Percentiles rank a stretch among this genome's conserved stretches.
These are phyloP conservation scores for Epichloe hybrida DNA, from an alignment of 2,329 filamentous ascomycete species.

Conservation along the genomic window DNA sequence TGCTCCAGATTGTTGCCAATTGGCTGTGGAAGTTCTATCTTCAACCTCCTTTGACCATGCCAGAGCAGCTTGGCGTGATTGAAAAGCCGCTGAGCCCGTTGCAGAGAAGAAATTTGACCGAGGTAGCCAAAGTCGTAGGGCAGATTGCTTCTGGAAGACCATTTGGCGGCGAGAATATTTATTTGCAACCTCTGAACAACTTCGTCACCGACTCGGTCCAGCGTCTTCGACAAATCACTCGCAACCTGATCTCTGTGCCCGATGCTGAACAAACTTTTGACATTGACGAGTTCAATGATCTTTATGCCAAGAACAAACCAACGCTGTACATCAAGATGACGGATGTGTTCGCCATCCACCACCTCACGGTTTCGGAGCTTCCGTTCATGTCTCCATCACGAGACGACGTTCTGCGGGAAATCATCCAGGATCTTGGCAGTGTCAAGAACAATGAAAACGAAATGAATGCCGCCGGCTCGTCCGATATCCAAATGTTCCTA, in stretches of 20 bases:
- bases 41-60: constrained; percentile 74
- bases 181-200: constrained; percentile 85
- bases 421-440: constrained; percentile 85
- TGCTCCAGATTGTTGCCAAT: constrained; percentile 73
- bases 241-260: constrained; percentile 65
- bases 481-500: constrained; percentile 81
- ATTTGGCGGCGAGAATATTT: constrained; percentile 90
- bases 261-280: constrained; percentile 88
- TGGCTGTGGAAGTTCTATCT: constrained; percentile 96
- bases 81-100: constrained; percentile 80
- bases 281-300: constrained; percentile 96
- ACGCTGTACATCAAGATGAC: constrained; percentile 99
- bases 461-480: constrained; percentile 71
- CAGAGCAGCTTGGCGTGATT: constrained; percentile 85
- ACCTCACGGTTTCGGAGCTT: constrained; percentile 69
- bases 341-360: constrained; percentile 94
- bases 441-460: constrained; percentile 95
- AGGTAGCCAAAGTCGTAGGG: constrained; percentile 81
- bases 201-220: constrained; percentile 80
- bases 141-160: constrained; percentile 80
- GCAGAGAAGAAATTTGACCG: constrained; percentile 81
- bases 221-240: constrained; percentile 62
- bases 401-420: constrained; percentile 81
- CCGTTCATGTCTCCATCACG: constrained; percentile 61
- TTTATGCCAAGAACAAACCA: constrained; percentile 91